Base-by-base conservation (phyloP, 768 basidiomycete genomes). In the Lactarius sanguifluus region DNA sequence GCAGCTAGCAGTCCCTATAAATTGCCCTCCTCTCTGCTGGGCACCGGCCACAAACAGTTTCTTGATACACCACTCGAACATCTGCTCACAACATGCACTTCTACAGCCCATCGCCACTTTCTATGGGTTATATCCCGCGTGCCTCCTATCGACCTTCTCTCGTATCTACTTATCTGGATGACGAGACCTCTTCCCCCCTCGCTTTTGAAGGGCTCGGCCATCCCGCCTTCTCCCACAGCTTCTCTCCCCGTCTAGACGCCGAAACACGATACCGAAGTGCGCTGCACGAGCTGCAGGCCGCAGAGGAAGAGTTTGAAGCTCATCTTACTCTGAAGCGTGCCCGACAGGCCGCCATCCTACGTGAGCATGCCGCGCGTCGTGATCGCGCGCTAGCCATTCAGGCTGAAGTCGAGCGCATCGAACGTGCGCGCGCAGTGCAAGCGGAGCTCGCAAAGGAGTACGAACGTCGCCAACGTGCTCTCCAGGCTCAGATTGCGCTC, bases 261-360 rank as follows among this genome's bases (percentile, higher is more conserved):
- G 61, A 58, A 40, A 62, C 64, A 13, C 68, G 68, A 13, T 71
- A 69, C 57, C 70, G 56, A n/a, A 62, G 56, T 3, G 70, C 70
- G 0, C 59, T 71, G 34, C 28, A 54, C 20, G 68, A 70, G 52
- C 45, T 70, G 18, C 60, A 60, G 43, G 62, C 59, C 5, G 70
- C 70, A 28, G 70, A 70, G 55, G 59, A 62, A 25, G 70, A 71
- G 25, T 69, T 58, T 13, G 59, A 62, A 30, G 47, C 59, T 23
- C 50, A 57, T 6, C 5, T 70, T 1, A 34, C 62, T 23, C 38
- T 62, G 13, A 43, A 56, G 57, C 55, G 50, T 6, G 61, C 47
- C 9, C 59, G 60, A 40, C 55, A 59, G 52, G 52, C 32, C 5
- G 65, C 68, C 34, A 6, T 43, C 20, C 16, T 45, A 23, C 62